A percentile compares a stretch with the other conserved stretches of the same genome.
Evolutionary conservation across 2,329 filamentous ascomycete genomes (phyloP).

Genomic region (Colletotrichum brevisporum): DNA sequence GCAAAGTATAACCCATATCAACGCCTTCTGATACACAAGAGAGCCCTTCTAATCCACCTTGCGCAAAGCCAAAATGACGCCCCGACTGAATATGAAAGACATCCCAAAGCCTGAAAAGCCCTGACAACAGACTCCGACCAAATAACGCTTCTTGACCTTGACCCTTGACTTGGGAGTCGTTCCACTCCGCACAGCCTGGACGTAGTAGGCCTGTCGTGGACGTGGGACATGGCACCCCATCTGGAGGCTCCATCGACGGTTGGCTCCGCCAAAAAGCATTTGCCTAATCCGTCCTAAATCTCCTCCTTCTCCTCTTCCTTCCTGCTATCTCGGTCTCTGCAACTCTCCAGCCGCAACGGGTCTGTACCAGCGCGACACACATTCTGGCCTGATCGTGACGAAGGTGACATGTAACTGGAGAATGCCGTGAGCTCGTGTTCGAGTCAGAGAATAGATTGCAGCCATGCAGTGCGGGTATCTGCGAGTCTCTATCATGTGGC

Average conservation of each 20-base stretch:
- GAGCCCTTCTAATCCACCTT: neutral
- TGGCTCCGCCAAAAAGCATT: neutral
- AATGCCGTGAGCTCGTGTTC: neutral
- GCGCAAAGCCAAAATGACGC: neutral
- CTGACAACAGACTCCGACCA: slow-evolving; percentile 1
- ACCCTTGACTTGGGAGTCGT: slow-evolving; percentile 19
- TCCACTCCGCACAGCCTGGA: slow-evolving; percentile 7
- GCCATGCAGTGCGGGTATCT: neutral
- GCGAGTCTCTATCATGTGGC: neutral
- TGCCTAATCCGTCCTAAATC: neutral
- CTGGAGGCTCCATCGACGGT: neutral
- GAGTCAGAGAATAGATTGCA: neutral
- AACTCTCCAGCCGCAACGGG: neutral
- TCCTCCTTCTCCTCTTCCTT: neutral
- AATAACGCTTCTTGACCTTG: slow-evolving; percentile 2
- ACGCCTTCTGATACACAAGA: neutral
- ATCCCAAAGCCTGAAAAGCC: neutral
- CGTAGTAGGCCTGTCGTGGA: slow-evolving; percentile 3
- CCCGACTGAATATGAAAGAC: neutral
- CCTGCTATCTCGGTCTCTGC: neutral
- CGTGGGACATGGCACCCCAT: slow-evolving; percentile 17
- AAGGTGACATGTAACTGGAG: neutral
- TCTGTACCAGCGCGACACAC: neutral
- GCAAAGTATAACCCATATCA: neutral
- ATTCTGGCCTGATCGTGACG: neutral